Evolutionary conservation across 2,329 filamentous ascomycete genomes (phyloP), one percentile per base, ranked within the genome.

Genomic region (Aureobasidium melanogenum): DNA sequence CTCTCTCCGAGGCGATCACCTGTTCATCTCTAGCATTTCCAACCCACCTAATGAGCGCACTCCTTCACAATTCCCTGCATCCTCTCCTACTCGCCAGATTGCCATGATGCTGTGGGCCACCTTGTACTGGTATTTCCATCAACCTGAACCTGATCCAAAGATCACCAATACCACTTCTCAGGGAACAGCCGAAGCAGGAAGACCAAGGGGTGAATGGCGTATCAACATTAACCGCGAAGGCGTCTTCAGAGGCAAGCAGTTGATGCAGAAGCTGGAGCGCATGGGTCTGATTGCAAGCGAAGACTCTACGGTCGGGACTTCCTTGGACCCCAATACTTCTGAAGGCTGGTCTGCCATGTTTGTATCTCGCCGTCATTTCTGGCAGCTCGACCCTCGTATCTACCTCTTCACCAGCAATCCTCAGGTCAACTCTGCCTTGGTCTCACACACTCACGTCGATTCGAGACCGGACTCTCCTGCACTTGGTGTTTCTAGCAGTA

Each of bases 71-170:
- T 90, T 88, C 70, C 85, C 90, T 0, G 83, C 88, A 1, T 85
- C 81, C 15, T 96, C 91, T 64, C 90, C 90, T 0, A 94, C 91
- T 0, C 82, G 92, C 47, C 89, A 96, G 75, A 89, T 96, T 63
- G 93, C 93, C 66, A 91, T 97, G 89, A 96, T 97, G 88, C 81
- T 97, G 7, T 97, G 91, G 89, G 85, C 91, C 36, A 92, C 91
- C 1, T 79, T 97, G 44, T 96, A 91, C 78, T 97, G 93, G 93
- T 97, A 97, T 78, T 97, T 97, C 68, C 92, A 97, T 75, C 90
- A 96, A 73, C 82, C 85, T 0, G 82, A 87, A 67, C 93, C 93
- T 0, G 79, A 82, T 24, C 79, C 82, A 0, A 81, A 84, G 54
- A 70, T 94, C 36, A 79, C 80, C 19, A 89, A 84, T 7, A 77